Evolutionary conservation across 129 eudicot genomes (phyloP).

Genomic region (Ambrosia artemisiifolia): DNA sequence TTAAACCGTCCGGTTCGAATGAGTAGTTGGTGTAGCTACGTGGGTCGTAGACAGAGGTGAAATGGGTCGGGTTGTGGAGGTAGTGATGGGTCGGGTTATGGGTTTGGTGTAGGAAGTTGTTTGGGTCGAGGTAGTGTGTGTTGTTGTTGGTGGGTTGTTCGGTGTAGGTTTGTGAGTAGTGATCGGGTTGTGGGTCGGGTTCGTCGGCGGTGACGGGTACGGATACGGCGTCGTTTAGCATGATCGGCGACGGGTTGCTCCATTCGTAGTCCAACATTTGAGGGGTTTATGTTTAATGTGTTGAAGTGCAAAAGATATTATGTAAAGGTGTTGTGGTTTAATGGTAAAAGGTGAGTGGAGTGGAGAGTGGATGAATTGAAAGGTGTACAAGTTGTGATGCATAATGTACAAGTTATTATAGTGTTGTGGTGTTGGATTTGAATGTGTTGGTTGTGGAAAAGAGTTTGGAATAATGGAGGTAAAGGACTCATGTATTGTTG

Average conservation of each 20-base stretch:
- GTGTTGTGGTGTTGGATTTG: neutral
- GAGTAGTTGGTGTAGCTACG: conserved; percentile 48
- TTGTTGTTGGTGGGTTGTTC: conserved; percentile 22
- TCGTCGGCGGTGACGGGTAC: conserved; percentile 30
- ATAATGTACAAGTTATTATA: neutral
- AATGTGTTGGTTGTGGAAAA: conserved; percentile 15
- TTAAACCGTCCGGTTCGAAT: conserved; percentile 34
- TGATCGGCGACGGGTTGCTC: conserved; percentile 34
- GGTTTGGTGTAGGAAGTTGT: conserved; percentile 6
- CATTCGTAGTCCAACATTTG: conserved; percentile 83
- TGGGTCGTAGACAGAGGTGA: conserved; percentile 55
- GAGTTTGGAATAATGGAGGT: conserved; percentile 27
- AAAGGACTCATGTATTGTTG: neutral
- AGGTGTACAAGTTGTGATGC: conserved; percentile 12
- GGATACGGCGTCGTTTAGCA: conserved; percentile 45
- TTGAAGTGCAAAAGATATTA: conserved; percentile 28
- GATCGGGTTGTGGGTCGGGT: conserved; percentile 42
- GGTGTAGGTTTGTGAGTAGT: conserved; percentile 48
- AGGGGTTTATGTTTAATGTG: neutral
- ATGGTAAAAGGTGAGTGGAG: conserved; percentile 39
- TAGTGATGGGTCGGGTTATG: conserved; percentile 35
- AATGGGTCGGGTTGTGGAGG: conserved; percentile 30
- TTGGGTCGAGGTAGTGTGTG: conserved; percentile 16
- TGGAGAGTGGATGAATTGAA: conserved; percentile 1
- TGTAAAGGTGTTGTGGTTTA: conserved; percentile 29